These are phyloP conservation scores for Suillus luteus DNA, from an alignment of 768 basidiomycete species.

Conservation along the genomic window DNA sequence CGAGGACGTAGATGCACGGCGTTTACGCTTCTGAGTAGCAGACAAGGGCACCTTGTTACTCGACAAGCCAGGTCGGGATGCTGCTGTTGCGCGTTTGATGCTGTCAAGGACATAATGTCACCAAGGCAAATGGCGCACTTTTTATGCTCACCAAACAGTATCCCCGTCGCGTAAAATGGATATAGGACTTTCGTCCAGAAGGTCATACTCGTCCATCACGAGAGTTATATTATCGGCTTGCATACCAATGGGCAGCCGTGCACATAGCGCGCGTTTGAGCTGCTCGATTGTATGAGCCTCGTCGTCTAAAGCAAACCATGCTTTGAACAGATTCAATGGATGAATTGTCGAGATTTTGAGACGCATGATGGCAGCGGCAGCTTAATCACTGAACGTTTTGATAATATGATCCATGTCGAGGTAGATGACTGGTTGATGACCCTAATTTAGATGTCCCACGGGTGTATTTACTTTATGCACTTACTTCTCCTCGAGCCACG, in stretches of 20 bases:
- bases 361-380: conserved; percentile 40
- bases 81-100: not conserved
- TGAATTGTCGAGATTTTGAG: conserved; percentile 48
- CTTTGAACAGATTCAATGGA: conserved; percentile 51
- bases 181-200: conserved; percentile 31
- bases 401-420: no score
- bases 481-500: conserved; percentile 13
- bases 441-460: conserved; percentile 12
- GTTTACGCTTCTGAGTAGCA: conserved; percentile 30
- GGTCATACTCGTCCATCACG: conserved; percentile 31
- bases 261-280: conserved; percentile 25
- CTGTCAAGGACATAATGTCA: not conserved
- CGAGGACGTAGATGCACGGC: conserved; percentile 17
- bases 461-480: conserved; percentile 6
- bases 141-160: conserved; percentile 25
- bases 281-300: conserved; percentile 13
- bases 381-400: not conserved
- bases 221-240: conserved; percentile 10
- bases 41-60: not conserved
- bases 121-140: not conserved
- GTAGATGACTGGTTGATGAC: not conserved
- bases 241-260: conserved; percentile 11
- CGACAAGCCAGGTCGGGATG: not conserved
- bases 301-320: conserved; percentile 49
- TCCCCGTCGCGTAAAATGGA: conserved; percentile 31